These are phyloP conservation scores for Hyaloperonospora brassicae DNA, from an alignment of 352 stramenopile species.

Conservation along the genomic window DNA sequence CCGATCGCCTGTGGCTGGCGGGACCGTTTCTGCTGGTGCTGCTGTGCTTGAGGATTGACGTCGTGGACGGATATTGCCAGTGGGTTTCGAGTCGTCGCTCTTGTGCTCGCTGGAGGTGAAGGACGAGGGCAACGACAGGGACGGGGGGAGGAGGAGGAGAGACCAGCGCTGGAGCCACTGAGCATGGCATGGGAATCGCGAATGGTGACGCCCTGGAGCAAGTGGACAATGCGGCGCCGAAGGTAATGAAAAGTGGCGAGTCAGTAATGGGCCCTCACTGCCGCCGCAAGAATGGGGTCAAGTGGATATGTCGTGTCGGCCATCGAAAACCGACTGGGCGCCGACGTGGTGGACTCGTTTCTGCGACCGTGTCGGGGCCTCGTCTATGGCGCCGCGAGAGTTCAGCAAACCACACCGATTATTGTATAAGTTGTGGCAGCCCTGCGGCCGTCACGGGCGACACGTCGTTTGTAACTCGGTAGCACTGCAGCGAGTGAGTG, in stretches of 20 bases:
- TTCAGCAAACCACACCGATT: no score
- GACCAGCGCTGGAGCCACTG: constrained; percentile 13
- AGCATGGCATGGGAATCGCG: constrained; percentile 28
- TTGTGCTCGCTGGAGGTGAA: constrained; percentile 28
- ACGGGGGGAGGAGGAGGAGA: constrained; percentile 5
- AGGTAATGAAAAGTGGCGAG: neutral
- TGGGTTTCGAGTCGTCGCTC: constrained; percentile 15
- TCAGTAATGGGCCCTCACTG: constrained; percentile 4
- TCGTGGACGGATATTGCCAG: constrained; percentile 6
- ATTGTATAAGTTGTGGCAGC: no score
- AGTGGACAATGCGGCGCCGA: constrained; percentile 25
- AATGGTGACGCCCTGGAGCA: constrained; percentile 13
- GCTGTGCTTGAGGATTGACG: constrained; percentile 13
- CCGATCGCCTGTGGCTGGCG: constrained; percentile 14
- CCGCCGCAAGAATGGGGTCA: constrained; percentile 22
- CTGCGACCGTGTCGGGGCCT: no score
- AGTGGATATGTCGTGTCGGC: constrained; percentile 17
- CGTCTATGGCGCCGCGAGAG: no score
- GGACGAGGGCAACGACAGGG: constrained; percentile 11
- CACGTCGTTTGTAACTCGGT: no score
- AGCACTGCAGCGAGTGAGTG: no score
- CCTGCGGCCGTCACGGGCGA: no score
- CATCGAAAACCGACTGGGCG: constrained; percentile 6
- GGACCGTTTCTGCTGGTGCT: no score
- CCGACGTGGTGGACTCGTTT: no score